phyloP scores from a whole-genome alignment of 1,284 basidiomycete genomes.

The Cutaneotrichosporon sp. region DNA sequence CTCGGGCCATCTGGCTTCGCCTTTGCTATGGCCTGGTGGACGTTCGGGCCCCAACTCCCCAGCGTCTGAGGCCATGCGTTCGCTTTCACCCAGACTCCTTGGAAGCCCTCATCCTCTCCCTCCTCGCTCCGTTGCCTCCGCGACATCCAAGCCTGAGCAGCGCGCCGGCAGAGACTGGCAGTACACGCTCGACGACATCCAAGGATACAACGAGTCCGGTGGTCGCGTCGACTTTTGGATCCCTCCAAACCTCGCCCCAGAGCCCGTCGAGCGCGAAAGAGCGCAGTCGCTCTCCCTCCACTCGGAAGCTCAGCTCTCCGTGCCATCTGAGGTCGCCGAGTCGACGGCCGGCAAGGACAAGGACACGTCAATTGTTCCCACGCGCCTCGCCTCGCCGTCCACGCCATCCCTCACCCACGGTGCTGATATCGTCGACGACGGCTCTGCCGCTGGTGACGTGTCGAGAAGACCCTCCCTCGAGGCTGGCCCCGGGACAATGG shows the following conservation, averaged over 20 bases:
- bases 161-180: constrained; percentile 31
- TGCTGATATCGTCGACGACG: neutral
- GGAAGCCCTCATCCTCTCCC: neutral
- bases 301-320: constrained; percentile 14
- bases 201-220: constrained; percentile 34
- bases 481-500: too few relatives aligned
- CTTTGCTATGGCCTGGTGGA: neutral
- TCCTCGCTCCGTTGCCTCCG: neutral
- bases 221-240: constrained; percentile 48
- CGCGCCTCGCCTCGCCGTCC: neutral
- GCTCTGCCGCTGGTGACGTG: neutral
- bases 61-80: neutral
- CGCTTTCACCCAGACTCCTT: neutral
- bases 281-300: neutral
- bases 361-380: neutral
- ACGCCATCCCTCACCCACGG: constrained; percentile 8
- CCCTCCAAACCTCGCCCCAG: constrained; percentile 26
- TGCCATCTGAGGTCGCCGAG: neutral
- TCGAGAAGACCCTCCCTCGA: constrained; percentile 17
- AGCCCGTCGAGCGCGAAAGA: neutral
- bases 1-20: neutral
- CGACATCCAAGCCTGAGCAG: constrained; percentile 7
- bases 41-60: neutral
- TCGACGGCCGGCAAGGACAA: constrained; percentile 7
- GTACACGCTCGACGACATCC: constrained; percentile 42